Evolutionary conservation across 257 asterid species (phyloP), one percentile per base, ranked within the genome.

Genomic region (Forsythia suspensa): DNA sequence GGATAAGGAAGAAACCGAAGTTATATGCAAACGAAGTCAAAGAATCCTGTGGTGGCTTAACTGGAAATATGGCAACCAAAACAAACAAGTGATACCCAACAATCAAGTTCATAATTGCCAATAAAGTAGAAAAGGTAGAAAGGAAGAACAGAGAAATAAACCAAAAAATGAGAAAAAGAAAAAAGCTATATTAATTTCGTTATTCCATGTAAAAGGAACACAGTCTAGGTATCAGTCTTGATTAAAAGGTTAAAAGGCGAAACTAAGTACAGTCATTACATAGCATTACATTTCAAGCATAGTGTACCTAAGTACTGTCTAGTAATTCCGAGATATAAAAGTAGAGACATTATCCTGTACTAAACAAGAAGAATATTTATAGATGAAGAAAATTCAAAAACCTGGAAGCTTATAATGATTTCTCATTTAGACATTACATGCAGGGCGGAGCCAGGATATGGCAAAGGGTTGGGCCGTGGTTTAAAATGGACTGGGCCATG

Each of bases 1-100:
- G 73, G 82, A 78, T 77, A 86, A 80, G 57, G 79, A 71, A 86
- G 78, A 81, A 75, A 78, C 46, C 43, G 44, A 72, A 65, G 86
- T 87, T 78, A 73, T 63, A 71, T 77, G 81, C 39, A 83, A 73
- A 57, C 52, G 71, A 74, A 43, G 71, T 70, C 79, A 7, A 75
- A 63, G 77, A 79, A 70, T 72, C 63, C 43, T 73, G 74, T 21
- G 63, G 48, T 42, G 59, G 69, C 61, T 82, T 77, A 43, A 67
- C 37, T 55, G 16, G 72, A 76, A 70, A 73, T 66, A 70, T 76
- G 79, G 12, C 40, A 69, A 77, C 57, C 63, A 52, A 69, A 82
- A 68, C 29, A 69, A 77, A 72, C 44, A 77, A 66, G 42, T 37
- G 76, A 77, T 65, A 36, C 29, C 4, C 51, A 73, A 20, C 6